Percentiles rank a stretch among this genome's conserved stretches.
Conservation (phyloP, 2,329 filamentous ascomycete genomes). For the Sporothrix brasiliensis region DNA sequence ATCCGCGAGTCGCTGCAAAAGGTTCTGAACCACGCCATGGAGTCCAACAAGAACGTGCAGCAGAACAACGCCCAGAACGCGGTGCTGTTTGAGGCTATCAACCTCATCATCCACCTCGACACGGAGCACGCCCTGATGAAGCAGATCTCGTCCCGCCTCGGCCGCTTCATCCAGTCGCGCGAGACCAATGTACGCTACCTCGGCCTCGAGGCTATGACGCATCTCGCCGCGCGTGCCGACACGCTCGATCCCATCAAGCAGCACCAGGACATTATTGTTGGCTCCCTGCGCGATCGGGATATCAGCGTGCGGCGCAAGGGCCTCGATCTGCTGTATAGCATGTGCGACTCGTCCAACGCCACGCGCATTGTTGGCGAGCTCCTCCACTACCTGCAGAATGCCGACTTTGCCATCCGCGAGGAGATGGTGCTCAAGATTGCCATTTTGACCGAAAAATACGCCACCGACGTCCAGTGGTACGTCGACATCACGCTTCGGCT, state of each 20-base stretch:
- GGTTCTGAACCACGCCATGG: constrained; percentile 87
- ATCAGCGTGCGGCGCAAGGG: constrained; percentile 97
- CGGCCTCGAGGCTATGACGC: constrained; percentile 95
- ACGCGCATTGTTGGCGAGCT: constrained; percentile 92
- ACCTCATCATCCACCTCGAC: constrained; percentile 95
- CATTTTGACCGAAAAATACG: constrained; percentile 97
- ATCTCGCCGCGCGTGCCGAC: constrained; percentile 89
- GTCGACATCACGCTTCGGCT: constrained; percentile 94
- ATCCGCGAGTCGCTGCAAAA: constrained; percentile 89
- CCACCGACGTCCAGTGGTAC: constrained; percentile 98
- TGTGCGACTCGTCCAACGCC: constrained; percentile 97
- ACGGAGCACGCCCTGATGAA: constrained; percentile 94
- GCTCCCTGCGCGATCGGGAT: constrained; percentile 90
- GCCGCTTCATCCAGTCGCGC: constrained; percentile 93
- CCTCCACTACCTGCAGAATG: constrained; percentile 89
- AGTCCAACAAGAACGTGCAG: constrained; percentile 96
- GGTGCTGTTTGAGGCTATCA: constrained; percentile 96
- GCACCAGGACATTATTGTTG: constrained; percentile 93
- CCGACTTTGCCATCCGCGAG: constrained; percentile 96
- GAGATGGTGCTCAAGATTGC: constrained; percentile 99
- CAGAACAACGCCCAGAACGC: constrained; percentile 99
- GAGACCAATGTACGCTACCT: constrained; percentile 98
- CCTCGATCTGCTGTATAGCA: constrained; percentile 95
- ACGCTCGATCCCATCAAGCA: constrained; percentile 97
- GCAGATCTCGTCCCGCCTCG: constrained; percentile 86